Conservation (phyloP, 495 filamentous ascomycete genomes). For the Talaromyces adpressus region DNA sequence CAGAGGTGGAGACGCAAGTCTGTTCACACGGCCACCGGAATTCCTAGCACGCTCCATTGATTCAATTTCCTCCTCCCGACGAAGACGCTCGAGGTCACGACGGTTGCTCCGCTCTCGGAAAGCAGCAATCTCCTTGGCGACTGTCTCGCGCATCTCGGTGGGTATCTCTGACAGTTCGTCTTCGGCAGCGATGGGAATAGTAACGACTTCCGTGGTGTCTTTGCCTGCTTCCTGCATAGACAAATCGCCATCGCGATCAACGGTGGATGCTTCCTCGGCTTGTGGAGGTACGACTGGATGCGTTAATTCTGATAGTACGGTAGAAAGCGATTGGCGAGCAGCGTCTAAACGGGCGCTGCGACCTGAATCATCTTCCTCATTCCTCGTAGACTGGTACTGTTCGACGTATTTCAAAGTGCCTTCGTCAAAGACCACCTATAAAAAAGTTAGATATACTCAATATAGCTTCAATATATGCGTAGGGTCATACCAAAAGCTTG, state of each 20-base stretch:
- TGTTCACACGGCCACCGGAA: conserved; percentile 53
- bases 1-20: conserved; percentile 61
- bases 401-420: conserved; percentile 74
- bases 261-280: conserved; percentile 38
- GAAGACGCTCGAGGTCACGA: conserved; percentile 80
- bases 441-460: conserved; percentile 10
- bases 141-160: conserved; percentile 92
- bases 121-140: conserved; percentile 87
- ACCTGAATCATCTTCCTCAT: conserved; percentile 59
- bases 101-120: conserved; percentile 87
- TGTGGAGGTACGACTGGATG: conserved; percentile 52
- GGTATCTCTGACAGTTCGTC: conserved; percentile 96
- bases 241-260: conserved; percentile 61
- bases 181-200: conserved; percentile 81
- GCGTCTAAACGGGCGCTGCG: conserved; percentile 61
- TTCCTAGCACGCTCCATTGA: conserved; percentile 73
- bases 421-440: conserved; percentile 69
- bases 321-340: conserved; percentile 57
- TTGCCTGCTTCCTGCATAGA: conserved; percentile 61
- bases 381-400: conserved; percentile 59
- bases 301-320: conserved; percentile 62
- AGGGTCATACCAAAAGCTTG: conserved; percentile 48
- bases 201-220: conserved; percentile 70
- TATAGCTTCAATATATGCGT: background rate
- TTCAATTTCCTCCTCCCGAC: conserved; percentile 86